Conservation (phyloP, 192 early-diverging fungal species). For the Globomyces pollinis-pini region DNA sequence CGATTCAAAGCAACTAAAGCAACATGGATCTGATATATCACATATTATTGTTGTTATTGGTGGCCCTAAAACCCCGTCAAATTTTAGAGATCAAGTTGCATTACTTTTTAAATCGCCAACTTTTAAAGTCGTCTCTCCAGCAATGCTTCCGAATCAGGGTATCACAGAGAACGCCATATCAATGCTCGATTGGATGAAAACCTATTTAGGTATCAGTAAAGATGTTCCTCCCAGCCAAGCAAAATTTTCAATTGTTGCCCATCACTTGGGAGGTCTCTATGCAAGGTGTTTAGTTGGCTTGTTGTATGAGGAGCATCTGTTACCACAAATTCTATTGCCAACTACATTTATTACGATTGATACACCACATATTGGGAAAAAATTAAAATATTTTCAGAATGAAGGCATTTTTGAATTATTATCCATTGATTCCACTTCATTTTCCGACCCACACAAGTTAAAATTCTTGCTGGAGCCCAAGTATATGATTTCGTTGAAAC, state of each 20-base stretch:
- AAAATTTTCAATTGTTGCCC: not conserved
- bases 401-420: too few species aligned
- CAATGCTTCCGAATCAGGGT: not conserved
- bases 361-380: constrained; percentile 7
- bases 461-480: too few species aligned
- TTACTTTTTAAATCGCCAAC: not conserved
- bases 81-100: constrained; percentile 2
- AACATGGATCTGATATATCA: too few species aligned
- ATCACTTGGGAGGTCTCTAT: not conserved
- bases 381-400: too few species aligned
- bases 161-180: not conserved
- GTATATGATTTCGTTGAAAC: too few species aligned
- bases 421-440: too few species aligned
- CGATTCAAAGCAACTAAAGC: not conserved
- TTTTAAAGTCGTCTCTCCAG: not conserved
- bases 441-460: too few species aligned
- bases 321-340: not conserved
- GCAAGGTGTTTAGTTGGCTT: not conserved
- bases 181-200: not conserved
- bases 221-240: not conserved
- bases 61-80: not conserved
- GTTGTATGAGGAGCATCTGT: not conserved
- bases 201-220: too few species aligned
- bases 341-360: constrained; percentile 3
- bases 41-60: not conserved